These are phyloP conservation scores for Fusarium penzigii DNA, from an alignment of 2,329 filamentous ascomycete species.

Conservation along the genomic window DNA sequence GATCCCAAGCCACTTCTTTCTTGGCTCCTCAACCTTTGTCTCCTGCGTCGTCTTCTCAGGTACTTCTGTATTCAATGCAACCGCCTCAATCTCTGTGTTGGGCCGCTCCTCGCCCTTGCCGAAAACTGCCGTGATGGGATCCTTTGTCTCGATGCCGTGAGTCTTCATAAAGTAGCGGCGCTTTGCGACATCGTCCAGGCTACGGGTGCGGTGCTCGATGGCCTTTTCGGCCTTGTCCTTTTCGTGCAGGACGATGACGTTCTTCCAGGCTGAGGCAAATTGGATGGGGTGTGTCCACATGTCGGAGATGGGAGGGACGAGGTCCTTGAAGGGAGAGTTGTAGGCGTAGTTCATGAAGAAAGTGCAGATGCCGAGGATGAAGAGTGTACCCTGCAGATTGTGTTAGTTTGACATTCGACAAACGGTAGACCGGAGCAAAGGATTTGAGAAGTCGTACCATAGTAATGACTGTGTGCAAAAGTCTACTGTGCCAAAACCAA, in stretches of 20 bases:
- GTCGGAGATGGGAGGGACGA: slow-evolving; percentile 71
- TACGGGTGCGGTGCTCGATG: slow-evolving; percentile 69
- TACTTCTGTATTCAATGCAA: slow-evolving; percentile 39
- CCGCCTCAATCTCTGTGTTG: slow-evolving; percentile 38
- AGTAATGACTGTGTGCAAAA: slow-evolving; percentile 80
- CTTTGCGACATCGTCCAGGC: slow-evolving; percentile 86
- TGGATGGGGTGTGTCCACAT: slow-evolving; percentile 69
- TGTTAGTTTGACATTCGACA: slow-evolving; percentile 3
- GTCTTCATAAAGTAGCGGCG: slow-evolving; percentile 81
- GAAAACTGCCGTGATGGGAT: slow-evolving; percentile 52
- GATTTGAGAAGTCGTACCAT: slow-evolving; percentile 58
- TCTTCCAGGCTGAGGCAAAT: slow-evolving; percentile 64
- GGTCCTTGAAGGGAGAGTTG: slow-evolving; percentile 76
- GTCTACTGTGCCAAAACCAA: slow-evolving; percentile 78
- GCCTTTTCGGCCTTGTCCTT: slow-evolving; percentile 69
- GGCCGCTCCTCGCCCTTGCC: slow-evolving; percentile 39
- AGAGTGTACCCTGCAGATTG: slow-evolving; percentile 61
- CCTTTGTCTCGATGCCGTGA: slow-evolving; percentile 73
- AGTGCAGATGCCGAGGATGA: slow-evolving; percentile 69
- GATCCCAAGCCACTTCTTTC: slow-evolving; percentile 84
- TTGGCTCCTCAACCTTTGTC: slow-evolving; percentile 32
- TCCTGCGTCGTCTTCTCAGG: slow-evolving; percentile 27
- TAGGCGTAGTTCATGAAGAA: slow-evolving; percentile 77
- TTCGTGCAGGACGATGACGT: slow-evolving; percentile 77
- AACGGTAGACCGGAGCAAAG: background rate